These are phyloP conservation scores for Diospyros kaki DNA, from an alignment of 148 eudicot genomes.

Conservation along the genomic window DNA sequence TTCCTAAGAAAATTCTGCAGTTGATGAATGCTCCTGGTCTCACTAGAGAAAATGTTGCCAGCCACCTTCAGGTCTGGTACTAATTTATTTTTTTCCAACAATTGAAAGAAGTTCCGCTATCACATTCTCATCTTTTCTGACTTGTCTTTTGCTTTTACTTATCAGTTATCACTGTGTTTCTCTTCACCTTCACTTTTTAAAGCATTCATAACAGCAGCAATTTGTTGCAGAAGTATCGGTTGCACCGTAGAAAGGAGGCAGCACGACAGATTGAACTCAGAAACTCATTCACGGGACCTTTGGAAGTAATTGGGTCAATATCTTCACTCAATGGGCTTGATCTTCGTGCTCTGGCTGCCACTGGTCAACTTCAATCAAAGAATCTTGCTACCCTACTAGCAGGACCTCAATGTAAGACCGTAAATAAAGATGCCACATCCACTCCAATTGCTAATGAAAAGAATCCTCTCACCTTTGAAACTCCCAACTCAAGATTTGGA, in stretches of 20 bases:
- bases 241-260: constrained; percentile 82
- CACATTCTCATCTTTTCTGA: neutral
- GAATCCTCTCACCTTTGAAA: constrained; percentile 74
- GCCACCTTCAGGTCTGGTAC: constrained; percentile 95
- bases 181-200: neutral
- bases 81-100: neutral
- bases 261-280: constrained; percentile 60
- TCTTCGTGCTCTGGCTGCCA: constrained; percentile 67
- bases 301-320: constrained; percentile 46
- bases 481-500: constrained; percentile 42
- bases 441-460: constrained; percentile 67
- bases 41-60: constrained; percentile 96
- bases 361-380: constrained; percentile 48
- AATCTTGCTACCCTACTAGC: constrained; percentile 56
- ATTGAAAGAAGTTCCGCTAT: neutral
- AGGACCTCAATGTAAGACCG: constrained; percentile 45
- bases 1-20: constrained; percentile 94
- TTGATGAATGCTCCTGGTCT: constrained; percentile 96
- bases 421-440: constrained; percentile 46
- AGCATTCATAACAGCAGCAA: neutral
- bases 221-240: constrained; percentile 73
- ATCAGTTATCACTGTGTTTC: neutral
- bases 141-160: neutral
- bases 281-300: constrained; percentile 51
- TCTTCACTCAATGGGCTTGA: constrained; percentile 62